Evolutionary conservation across 176 grass and related monocot species (phyloP).

Genomic region (Oryza brachyantha): DNA sequence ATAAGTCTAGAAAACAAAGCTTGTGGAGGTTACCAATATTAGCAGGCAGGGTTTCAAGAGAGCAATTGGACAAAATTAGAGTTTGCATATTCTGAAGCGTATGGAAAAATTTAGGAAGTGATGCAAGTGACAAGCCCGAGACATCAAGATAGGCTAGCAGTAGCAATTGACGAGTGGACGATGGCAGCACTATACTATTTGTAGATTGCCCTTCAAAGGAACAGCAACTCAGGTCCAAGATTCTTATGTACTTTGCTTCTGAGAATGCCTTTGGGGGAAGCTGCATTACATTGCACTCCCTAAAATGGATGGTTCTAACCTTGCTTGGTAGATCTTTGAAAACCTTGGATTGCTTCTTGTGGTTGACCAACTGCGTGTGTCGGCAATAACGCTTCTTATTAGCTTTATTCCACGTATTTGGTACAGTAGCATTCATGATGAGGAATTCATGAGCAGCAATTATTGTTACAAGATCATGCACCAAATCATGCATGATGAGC

Average conservation of each 20-base stretch:
- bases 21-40: conserved; percentile 19
- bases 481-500: conserved; percentile 44
- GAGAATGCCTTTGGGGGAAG: too few relatives aligned
- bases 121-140: background rate
- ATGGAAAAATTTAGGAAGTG: too few relatives aligned
- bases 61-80: conserved; percentile 32
- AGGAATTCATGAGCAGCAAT: conserved; percentile 33
- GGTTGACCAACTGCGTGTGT: conserved; percentile 28
- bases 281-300: rapidly evolving
- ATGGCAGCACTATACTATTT: too few relatives aligned
- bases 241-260: too few relatives aligned
- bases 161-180: too few relatives aligned
- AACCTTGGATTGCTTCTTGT: background rate
- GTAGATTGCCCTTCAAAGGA: too few relatives aligned
- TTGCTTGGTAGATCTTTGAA: too few relatives aligned
- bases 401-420: background rate
- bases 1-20: conserved; percentile 30
- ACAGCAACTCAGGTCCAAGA: too few relatives aligned
- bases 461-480: conserved; percentile 48
- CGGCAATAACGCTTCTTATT: background rate
- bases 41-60: conserved; percentile 35
- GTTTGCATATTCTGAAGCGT: conserved; percentile 11
- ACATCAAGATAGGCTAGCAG: conserved; percentile 17
- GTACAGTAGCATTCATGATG: background rate
- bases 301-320: too few relatives aligned